Evolutionary conservation across 768 basidiomycete genomes (phyloP).

Genomic region (Tulasnella sp.): DNA sequence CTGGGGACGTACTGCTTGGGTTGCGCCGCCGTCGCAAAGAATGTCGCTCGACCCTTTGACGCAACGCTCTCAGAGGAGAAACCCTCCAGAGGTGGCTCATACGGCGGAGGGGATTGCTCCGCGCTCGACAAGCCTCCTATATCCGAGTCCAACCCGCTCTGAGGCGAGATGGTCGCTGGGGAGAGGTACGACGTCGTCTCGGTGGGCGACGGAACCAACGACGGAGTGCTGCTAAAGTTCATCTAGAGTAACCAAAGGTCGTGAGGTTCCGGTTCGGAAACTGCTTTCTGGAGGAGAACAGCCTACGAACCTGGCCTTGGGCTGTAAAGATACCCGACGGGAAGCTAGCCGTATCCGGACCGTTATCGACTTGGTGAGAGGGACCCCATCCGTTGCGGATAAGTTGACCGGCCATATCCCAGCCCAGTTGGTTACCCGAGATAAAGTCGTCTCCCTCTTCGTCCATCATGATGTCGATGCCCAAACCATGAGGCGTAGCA

Average conservation of each 20-base stretch:
- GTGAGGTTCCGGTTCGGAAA: background rate
- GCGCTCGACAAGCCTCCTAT: background rate
- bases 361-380: background rate
- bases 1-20: background rate
- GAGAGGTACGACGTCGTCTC: background rate
- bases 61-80: too few relatives aligned
- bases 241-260: background rate
- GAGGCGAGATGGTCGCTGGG: background rate
- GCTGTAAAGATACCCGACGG: background rate
- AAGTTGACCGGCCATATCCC: background rate
- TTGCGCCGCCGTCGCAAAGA: background rate
- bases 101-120: background rate
- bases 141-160: background rate
- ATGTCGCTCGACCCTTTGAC: background rate
- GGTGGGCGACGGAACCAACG: background rate
- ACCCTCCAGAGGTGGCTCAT: background rate
- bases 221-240: background rate
- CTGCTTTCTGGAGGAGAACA: background rate
- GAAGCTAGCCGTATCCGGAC: background rate
- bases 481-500: background rate
- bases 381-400: background rate
- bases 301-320: conserved; percentile 1
- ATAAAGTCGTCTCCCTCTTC: background rate
- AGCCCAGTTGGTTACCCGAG: background rate
- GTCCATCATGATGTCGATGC: background rate